Conservation (phyloP, 2,329 filamentous ascomycete species). For the Venturia nashicola region DNA sequence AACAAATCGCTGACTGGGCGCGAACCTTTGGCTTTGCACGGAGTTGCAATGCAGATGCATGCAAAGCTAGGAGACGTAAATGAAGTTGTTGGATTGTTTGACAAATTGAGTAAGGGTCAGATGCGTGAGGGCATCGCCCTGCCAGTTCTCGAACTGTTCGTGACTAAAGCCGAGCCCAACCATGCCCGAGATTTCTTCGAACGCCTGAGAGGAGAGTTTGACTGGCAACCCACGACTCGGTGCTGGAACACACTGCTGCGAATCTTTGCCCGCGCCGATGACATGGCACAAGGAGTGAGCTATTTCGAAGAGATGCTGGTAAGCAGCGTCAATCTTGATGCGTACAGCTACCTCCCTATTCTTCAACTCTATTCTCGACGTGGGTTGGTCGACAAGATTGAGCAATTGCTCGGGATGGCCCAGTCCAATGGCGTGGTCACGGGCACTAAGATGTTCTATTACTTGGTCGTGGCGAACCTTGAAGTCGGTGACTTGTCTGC, state of each 20-base stretch:
- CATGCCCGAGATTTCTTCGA: slow-evolving; percentile 50
- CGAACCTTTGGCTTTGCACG: neutral
- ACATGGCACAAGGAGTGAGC: slow-evolving; percentile 53
- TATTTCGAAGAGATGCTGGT: slow-evolving; percentile 50
- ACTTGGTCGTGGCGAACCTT: slow-evolving; percentile 51
- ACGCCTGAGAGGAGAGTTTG: slow-evolving; percentile 44
- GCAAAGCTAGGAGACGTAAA: slow-evolving; percentile 22
- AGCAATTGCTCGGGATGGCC: slow-evolving; percentile 53
- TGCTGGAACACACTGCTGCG: slow-evolving; percentile 71
- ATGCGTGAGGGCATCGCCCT: slow-evolving; percentile 12
- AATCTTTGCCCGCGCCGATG: slow-evolving; percentile 52
- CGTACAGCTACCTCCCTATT: slow-evolving; percentile 56
- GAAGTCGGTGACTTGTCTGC: slow-evolving; percentile 33
- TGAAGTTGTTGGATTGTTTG: slow-evolving; percentile 21
- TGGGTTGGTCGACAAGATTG: slow-evolving; percentile 61
- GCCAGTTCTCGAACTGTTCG: slow-evolving; percentile 59
- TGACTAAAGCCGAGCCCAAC: slow-evolving; percentile 51
- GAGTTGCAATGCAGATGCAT: slow-evolving; percentile 13
- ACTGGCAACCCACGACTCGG: slow-evolving; percentile 42
- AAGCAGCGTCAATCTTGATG: slow-evolving; percentile 40
- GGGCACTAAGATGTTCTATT: slow-evolving; percentile 46
- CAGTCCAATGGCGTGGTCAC: slow-evolving; percentile 39
- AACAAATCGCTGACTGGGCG: neutral
- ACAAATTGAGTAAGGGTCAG: slow-evolving; percentile 15
- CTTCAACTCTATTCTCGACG: slow-evolving; percentile 58